These are phyloP conservation scores for Microdochium trichocladiopsis DNA, from an alignment of 2,329 filamentous ascomycete genomes.

Conservation along the genomic window DNA sequence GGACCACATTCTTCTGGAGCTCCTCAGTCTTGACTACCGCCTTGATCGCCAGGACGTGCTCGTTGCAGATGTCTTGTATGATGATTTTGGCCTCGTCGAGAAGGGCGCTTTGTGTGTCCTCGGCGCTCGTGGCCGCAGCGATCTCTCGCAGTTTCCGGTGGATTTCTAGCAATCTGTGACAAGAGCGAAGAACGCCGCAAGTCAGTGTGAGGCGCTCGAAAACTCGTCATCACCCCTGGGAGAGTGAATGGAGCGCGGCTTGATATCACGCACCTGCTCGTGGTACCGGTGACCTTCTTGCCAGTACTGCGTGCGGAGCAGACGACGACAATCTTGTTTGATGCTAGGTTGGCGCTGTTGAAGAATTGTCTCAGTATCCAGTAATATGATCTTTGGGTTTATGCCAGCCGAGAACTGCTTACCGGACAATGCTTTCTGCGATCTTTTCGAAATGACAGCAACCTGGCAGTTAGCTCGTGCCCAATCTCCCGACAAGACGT, in stretches of 20 bases:
- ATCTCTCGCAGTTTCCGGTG: constrained; percentile 50
- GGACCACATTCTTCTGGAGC: constrained; percentile 51
- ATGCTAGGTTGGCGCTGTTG: constrained; percentile 49
- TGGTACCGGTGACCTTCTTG: constrained; percentile 91
- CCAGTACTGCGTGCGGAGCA: constrained; percentile 93
- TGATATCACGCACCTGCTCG: constrained; percentile 67
- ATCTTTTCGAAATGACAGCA: constrained; percentile 29
- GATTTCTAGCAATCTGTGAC: constrained; percentile 48
- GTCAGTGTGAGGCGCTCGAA: constrained; percentile 7
- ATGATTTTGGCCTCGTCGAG: constrained; percentile 63
- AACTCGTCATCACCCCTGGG: background rate
- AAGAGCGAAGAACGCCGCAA: constrained; percentile 1
- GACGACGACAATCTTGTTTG: constrained; percentile 79
- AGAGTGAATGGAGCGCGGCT: background rate
- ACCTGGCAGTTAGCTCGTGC: constrained; percentile 4
- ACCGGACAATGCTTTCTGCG: constrained; percentile 59
- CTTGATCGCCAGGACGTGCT: constrained; percentile 71
- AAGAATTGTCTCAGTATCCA: constrained; percentile 8
- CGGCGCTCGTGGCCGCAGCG: constrained; percentile 42
- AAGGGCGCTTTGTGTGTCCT: constrained; percentile 44
- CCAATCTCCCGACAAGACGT: no score
- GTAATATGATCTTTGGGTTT: background rate
- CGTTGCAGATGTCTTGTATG: constrained; percentile 72
- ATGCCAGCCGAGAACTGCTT: background rate
- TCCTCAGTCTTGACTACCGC: constrained; percentile 50